Conservation (phyloP, 2,329 filamentous ascomycete genomes). For the Nothomitra cinnamomea region DNA sequence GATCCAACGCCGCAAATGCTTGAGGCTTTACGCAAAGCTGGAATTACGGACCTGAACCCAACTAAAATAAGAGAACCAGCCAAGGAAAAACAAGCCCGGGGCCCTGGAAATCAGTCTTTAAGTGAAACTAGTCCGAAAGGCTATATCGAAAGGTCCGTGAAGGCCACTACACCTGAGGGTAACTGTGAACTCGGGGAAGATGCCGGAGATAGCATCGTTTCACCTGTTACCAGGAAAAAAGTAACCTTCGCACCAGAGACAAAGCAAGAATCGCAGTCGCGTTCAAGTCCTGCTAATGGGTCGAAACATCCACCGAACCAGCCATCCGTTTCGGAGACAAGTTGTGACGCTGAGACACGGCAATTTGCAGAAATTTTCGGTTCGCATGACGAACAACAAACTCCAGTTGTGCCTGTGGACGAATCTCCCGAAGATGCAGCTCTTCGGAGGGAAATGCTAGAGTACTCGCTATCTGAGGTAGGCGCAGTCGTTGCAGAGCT, state of each 20-base stretch:
- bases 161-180: neutral
- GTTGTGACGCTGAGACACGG: neutral
- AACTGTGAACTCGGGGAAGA: too few relatives aligned
- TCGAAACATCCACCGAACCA: neutral
- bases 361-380: neutral
- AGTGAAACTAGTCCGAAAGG: neutral
- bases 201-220: neutral
- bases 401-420: constrained; percentile 46
- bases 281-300: neutral
- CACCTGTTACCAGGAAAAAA: constrained; percentile 30
- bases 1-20: constrained; percentile 49
- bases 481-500: constrained; percentile 86
- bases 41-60: constrained; percentile 34
- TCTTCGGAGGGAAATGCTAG: constrained; percentile 73
- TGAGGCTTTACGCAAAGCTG: constrained; percentile 61
- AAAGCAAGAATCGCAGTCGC: constrained; percentile 21
- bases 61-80: neutral
- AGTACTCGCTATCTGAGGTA: constrained; percentile 76
- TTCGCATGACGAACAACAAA: neutral
- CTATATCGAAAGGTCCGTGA: neutral
- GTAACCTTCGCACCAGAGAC: constrained; percentile 48
- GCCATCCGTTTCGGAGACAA: neutral
- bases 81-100: neutral
- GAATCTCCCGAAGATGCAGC: constrained; percentile 69
- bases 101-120: neutral